Evolutionary conservation across 495 filamentous ascomycete genomes (phyloP).

Genomic region (Neurospora hispaniola): DNA sequence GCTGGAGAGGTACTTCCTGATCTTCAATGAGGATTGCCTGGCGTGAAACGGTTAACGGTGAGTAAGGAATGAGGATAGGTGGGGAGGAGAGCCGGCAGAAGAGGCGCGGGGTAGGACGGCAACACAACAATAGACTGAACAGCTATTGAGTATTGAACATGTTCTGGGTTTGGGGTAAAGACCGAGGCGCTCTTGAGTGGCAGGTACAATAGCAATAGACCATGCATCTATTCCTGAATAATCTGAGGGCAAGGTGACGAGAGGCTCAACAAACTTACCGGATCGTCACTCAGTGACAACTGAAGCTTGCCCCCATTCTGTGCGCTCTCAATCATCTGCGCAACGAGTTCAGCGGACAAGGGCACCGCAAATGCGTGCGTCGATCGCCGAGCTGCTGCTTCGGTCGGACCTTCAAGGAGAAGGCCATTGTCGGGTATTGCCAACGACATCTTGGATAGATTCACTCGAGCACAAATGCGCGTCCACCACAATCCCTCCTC

Average conservation of each 20-base stretch:
- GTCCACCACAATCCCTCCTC: constrained; percentile 1
- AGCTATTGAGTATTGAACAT: neutral
- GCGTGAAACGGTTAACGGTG: constrained; percentile 6
- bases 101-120: neutral
- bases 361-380: constrained; percentile 51
- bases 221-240: neutral
- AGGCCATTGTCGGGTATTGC: constrained; percentile 33
- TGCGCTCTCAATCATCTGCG: constrained; percentile 59
- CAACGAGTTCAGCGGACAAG: constrained; percentile 52
- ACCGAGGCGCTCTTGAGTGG: constrained; percentile 3
- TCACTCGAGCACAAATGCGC: constrained; percentile 4
- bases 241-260: constrained; percentile 6
- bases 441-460: constrained; percentile 23
- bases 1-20: constrained; percentile 15
- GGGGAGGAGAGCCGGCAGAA: neutral
- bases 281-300: constrained; percentile 44
- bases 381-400: constrained; percentile 24
- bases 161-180: neutral
- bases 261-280: constrained; percentile 35
- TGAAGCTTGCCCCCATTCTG: constrained; percentile 50
- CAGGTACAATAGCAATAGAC: constrained; percentile 2
- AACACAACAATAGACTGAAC: neutral
- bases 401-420: constrained; percentile 32
- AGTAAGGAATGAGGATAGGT: neutral
- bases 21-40: constrained; percentile 33